Percentiles rank a stretch among this genome's conserved stretches.
Conservation (phyloP, 2,329 filamentous ascomycete species). For the Aureobasidium sp. region DNA sequence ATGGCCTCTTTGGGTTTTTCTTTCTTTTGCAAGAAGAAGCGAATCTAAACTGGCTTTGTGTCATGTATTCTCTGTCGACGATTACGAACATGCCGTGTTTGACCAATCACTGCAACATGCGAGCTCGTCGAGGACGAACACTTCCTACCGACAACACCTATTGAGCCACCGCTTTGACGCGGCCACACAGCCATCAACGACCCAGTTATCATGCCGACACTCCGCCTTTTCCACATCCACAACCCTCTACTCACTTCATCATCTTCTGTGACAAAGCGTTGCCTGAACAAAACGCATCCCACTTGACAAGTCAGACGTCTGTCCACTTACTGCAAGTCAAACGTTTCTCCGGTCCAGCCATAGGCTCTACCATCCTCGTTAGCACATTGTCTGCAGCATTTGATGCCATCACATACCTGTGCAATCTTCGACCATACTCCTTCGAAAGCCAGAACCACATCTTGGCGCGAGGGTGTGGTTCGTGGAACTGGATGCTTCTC, state of each 20-base stretch:
- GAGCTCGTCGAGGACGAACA: neutral
- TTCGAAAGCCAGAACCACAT: conserved; percentile 41
- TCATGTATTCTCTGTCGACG: neutral
- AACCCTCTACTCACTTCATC: no score
- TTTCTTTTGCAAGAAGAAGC: neutral
- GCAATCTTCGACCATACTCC: conserved; percentile 41
- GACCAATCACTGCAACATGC: neutral
- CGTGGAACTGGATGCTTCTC: conserved; percentile 50
- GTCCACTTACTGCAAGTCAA: conserved; percentile 17
- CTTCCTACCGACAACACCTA: neutral
- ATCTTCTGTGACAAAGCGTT: neutral
- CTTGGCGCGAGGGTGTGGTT: conserved; percentile 49
- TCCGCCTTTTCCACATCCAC: neutral
- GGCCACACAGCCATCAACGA: neutral
- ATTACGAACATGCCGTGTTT: neutral
- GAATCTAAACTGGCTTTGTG: neutral
- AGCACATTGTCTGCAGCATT: conserved; percentile 34
- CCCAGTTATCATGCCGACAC: neutral
- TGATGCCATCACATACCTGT: conserved; percentile 33
- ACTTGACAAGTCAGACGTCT: neutral
- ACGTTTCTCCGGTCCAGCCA: conserved; percentile 21
- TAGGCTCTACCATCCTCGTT: conserved; percentile 14
- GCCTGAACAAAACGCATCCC: neutral
- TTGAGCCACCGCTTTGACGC: neutral
- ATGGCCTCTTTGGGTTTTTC: no score